Percentiles rank a stretch among this genome's conserved stretches.
Conservation (phyloP, 176 grass and related monocot species). For the Saccharum officinarum region DNA sequence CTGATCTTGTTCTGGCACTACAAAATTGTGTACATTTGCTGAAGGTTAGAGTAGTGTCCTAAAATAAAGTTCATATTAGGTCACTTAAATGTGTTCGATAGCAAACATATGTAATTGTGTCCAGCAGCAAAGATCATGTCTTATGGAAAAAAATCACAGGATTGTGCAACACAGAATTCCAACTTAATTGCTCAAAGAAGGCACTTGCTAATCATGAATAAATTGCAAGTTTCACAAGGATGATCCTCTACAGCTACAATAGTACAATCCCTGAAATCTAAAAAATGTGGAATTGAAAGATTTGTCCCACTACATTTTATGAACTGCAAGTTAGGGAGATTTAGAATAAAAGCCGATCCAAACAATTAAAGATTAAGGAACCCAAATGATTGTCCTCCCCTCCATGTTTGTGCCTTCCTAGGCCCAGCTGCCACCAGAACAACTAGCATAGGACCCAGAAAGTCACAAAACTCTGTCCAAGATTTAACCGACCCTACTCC, state of each 20-base stretch:
- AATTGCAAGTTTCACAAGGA: neutral
- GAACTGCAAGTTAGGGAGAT: neutral
- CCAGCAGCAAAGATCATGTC: slow-evolving; percentile 1
- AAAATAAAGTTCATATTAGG: neutral
- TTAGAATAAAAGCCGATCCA: neutral
- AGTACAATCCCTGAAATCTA: neutral
- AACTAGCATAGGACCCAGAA: neutral
- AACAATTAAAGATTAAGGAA: neutral
- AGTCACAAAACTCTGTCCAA: neutral
- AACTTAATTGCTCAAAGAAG: neutral
- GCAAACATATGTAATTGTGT: neutral
- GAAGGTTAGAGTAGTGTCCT: neutral
- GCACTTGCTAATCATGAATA: neutral
- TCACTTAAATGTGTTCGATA: neutral
- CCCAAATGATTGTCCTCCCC: neutral
- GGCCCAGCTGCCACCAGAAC: neutral
- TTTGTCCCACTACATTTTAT: slow-evolving; percentile 8
- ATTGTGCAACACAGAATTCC: neutral
- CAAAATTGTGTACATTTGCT: neutral
- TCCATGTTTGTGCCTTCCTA: slow-evolving; percentile 1
- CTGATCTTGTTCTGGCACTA: neutral
- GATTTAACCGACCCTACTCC: neutral
- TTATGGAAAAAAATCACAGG: neutral
- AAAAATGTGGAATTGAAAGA: neutral
- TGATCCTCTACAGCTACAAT: neutral